Evolutionary conservation across 768 basidiomycete species (phyloP).

Genomic region (Podaxis sp.): DNA sequence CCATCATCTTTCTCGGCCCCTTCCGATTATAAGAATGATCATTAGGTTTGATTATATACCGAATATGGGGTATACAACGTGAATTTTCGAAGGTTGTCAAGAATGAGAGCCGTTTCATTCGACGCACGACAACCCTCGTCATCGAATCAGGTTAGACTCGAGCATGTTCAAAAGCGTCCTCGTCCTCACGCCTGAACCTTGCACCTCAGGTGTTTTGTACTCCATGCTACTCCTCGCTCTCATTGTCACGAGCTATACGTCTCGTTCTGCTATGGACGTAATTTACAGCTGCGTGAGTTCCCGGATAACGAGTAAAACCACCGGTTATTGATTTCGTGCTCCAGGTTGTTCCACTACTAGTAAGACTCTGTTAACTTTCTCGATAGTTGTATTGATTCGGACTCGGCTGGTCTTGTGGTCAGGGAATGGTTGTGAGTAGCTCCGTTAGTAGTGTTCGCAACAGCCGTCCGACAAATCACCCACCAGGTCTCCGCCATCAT

Average conservation of each 20-base stretch:
- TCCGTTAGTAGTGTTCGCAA: background rate
- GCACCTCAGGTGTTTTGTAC: background rate
- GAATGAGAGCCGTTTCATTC: background rate
- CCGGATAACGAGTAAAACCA: no score
- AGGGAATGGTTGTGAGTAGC: conserved; percentile 3
- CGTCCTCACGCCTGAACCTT: background rate
- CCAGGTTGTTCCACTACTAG: background rate
- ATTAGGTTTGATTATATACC: background rate
- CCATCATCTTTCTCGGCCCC: no score
- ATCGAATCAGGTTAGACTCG: background rate
- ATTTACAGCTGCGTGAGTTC: background rate
- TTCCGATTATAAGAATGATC: background rate
- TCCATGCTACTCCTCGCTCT: background rate
- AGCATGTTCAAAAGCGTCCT: background rate
- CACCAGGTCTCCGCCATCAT: conserved; percentile 1
- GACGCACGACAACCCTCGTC: background rate
- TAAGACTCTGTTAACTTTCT: background rate
- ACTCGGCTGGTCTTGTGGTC: background rate
- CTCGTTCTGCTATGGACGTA: background rate
- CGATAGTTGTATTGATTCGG: background rate
- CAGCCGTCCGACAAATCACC: background rate
- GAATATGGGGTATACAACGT: conserved; percentile 1
- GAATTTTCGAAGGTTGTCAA: background rate
- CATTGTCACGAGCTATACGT: background rate
- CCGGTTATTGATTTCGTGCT: background rate